Base-by-base conservation (phyloP, 768 basidiomycete genomes). In the Crepidotus variabilis region DNA sequence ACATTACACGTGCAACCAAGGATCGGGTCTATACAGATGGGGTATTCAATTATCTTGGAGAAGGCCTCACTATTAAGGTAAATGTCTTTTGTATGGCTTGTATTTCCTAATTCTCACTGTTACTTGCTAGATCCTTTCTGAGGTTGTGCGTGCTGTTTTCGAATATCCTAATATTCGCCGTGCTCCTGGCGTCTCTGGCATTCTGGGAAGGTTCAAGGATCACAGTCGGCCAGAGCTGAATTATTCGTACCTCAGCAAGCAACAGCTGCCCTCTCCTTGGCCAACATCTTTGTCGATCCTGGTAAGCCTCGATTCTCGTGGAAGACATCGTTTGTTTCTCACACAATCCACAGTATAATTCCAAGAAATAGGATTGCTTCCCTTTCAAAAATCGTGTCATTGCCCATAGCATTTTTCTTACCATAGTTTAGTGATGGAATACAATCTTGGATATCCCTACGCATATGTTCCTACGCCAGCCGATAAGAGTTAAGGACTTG, bases 181-280 rank as follows among this genome's bases (percentile, higher is more conserved):
- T 48, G 88, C 83, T 2, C 88, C 87, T 1, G 86, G 85, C 0
- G 75, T 79, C 48, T 89, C 87, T 5, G 91, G 91, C 0, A 60
- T 55, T 11, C 79, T 93, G 32, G 21, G 1, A 34, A 81, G 87
- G 52, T 88, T 83, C 76, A 65, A 73, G 50, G 77, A 83, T 52
- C 59, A 62, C 2, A 71, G 74, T 36, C 72, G 78, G 46, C 82
- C 77, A 4, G 77, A 82, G 48, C 68, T 83, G 21, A 72, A 71
- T 9, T 78, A 78, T 61, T 74, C 77, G 53, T 91, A 89, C 67
- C 71, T 92, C 57, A 78, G 82, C 56, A 62, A 66, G 1, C 67
- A 74, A 1, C 78, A 83, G 62, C 53, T 72, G n/a, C 72, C 79
- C 10, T 74, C 74, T 3, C 82, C 87, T 16, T 90, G 88, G 88